Evolutionary conservation across 2,329 filamentous ascomycete species (phyloP).

Genomic region (Geosmithia morbida): DNA sequence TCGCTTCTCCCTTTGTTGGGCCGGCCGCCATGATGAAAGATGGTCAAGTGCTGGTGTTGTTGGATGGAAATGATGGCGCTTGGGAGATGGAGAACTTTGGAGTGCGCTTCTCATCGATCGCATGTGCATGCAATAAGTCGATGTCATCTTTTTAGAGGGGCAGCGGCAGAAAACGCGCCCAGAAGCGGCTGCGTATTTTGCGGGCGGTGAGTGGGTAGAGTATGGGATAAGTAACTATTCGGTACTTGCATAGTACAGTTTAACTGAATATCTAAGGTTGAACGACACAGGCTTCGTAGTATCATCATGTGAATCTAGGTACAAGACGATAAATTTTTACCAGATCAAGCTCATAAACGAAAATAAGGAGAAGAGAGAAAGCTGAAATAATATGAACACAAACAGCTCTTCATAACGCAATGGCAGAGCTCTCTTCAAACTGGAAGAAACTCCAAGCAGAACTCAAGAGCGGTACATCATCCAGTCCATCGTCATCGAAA

Average conservation of each 20-base stretch:
- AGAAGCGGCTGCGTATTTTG: neutral
- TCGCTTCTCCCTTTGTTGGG: constrained; percentile 31
- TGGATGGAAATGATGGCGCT: constrained; percentile 3
- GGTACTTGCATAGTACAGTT: neutral
- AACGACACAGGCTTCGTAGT: neutral
- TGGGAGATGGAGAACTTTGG: no score
- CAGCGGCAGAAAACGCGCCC: neutral
- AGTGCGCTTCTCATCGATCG: neutral
- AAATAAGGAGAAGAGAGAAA: neutral
- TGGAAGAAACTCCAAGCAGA: constrained; percentile 66
- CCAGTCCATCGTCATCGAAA: constrained; percentile 20
- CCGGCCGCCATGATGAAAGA: constrained; percentile 35
- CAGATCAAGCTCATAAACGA: neutral
- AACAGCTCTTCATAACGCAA: constrained; percentile 4
- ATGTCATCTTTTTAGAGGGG: neutral
- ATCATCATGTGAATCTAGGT: no score
- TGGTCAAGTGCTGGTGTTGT: constrained; percentile 2
- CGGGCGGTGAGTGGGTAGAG: neutral
- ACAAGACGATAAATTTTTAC: no score
- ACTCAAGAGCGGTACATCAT: constrained; percentile 31
- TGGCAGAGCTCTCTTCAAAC: constrained; percentile 47
- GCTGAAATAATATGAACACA: neutral
- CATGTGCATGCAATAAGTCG: neutral
- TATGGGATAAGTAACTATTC: neutral
- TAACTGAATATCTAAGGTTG: neutral